Percentiles rank a stretch among this genome's conserved stretches.
phyloP scores from a whole-genome alignment of 805 yeast genomes.

The Hanseniaspora valbyensis region DNA sequence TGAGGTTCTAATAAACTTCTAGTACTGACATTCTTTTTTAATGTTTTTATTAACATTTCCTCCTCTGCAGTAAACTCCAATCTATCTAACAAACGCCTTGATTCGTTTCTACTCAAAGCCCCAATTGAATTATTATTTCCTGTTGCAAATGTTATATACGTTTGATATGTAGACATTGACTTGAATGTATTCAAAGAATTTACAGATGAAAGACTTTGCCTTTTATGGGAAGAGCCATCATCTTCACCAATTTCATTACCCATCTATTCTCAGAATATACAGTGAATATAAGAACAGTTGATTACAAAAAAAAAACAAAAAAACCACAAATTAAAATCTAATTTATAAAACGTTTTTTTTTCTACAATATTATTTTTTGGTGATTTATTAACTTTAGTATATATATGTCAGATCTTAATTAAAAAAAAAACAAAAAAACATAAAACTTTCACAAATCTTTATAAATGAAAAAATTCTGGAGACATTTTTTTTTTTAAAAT shows the following conservation, averaged over 20 bases:
- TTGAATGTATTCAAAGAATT: conserved; percentile 7
- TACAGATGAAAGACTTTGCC: conserved; percentile 23
- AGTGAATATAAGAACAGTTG: too few species aligned
- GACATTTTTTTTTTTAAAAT: too few species aligned
- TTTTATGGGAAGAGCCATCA: conserved; percentile 16
- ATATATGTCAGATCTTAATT: too few species aligned
- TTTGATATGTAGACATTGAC: conserved; percentile 11
- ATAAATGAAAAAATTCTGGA: too few species aligned
- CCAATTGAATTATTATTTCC: not conserved
- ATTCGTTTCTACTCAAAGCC: conserved; percentile 7
- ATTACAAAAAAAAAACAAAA: too few species aligned
- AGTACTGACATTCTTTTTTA: conserved; percentile 21
- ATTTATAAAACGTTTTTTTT: too few species aligned
- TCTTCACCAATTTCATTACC: not conserved
- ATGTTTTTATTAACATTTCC: conserved; percentile 23
- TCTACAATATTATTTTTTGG: too few species aligned
- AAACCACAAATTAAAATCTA: too few species aligned
- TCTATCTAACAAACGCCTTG: conserved; percentile 27
- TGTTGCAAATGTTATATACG: conserved; percentile 6
- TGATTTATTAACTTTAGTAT: too few species aligned
- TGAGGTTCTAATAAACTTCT: not conserved
- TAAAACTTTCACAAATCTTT: too few species aligned
- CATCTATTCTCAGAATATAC: not conserved
- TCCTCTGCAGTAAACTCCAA: conserved; percentile 28
- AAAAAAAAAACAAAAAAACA: too few species aligned